A percentile compares a stretch with the other conserved stretches of the same genome.
Conservation (phyloP, 768 basidiomycete genomes). For the Phanerochaete carnosa region DNA sequence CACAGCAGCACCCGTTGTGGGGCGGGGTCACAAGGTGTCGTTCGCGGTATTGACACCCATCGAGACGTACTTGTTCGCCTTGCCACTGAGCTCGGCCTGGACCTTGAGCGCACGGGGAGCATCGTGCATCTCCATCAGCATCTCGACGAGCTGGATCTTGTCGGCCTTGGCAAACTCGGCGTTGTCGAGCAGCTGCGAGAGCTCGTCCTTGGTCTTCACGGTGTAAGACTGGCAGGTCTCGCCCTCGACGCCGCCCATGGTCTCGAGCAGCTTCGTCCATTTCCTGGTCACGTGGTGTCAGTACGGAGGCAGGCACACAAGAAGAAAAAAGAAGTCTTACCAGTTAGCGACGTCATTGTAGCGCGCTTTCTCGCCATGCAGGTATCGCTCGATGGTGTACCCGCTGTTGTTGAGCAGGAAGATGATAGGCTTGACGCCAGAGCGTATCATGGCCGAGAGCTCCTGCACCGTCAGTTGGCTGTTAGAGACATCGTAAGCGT, state of each 20-base stretch:
- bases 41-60: not conserved
- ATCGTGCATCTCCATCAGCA: constrained; percentile 71
- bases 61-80: constrained; percentile 41
- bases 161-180: constrained; percentile 56
- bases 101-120: constrained; percentile 62
- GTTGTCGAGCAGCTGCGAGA: constrained; percentile 65
- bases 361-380: constrained; percentile 65
- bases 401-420: constrained; percentile 81
- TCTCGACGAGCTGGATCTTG: constrained; percentile 77
- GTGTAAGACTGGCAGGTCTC: constrained; percentile 57
- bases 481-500: constrained; percentile 8
- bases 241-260: constrained; percentile 52
- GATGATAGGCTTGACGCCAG: constrained; percentile 74
- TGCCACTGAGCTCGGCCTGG: constrained; percentile 52
- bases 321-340: constrained; percentile 24
- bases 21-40: no score
- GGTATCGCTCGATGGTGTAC: constrained; percentile 83
- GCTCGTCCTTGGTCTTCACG: constrained; percentile 62
- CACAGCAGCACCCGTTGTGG: no score
- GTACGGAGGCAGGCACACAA: not conserved
- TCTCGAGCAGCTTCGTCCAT: constrained; percentile 61
- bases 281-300: constrained; percentile 40
- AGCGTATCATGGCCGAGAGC: constrained; percentile 76
- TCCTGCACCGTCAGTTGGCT: constrained; percentile 83
- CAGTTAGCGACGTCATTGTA: constrained; percentile 89